These are phyloP conservation scores for Anisodus tanguticus DNA, from an alignment of 257 asterid species.

Conservation along the genomic window DNA sequence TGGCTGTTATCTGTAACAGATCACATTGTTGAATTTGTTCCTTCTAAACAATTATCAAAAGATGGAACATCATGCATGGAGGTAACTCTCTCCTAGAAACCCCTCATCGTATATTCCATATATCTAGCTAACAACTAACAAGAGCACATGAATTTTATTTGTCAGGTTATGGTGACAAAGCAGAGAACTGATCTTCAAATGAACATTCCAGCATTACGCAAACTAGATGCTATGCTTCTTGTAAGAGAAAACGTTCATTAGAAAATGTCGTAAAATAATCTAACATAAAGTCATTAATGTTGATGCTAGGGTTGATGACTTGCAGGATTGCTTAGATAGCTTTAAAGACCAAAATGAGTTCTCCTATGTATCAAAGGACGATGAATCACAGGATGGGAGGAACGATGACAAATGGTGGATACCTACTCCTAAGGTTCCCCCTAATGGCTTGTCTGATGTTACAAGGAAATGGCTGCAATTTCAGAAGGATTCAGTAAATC, in stretches of 20 bases:
- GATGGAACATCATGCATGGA: constrained; percentile 75
- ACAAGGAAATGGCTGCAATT: constrained; percentile 75
- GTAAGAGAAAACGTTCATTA: constrained; percentile 49
- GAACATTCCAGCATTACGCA: constrained; percentile 83
- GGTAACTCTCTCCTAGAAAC: constrained; percentile 45
- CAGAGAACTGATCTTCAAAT: constrained; percentile 77
- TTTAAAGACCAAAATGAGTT: constrained; percentile 82
- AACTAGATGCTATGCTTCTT: constrained; percentile 83
- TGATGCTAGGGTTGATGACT: neutral
- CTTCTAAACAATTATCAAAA: constrained; percentile 69
- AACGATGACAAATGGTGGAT: constrained; percentile 91
- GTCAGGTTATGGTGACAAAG: constrained; percentile 79
- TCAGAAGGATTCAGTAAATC: constrained; percentile 87
- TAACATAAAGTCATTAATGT: neutral
- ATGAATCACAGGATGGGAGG: constrained; percentile 48
- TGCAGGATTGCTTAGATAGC: constrained; percentile 88
- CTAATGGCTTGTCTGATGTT: constrained; percentile 70
- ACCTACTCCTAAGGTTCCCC: constrained; percentile 82
- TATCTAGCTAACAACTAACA: constrained; percentile 10
- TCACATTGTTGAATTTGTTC: constrained; percentile 88
- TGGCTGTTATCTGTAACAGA: constrained; percentile 93
- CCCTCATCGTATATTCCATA: neutral
- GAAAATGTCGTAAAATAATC: neutral
- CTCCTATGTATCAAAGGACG: constrained; percentile 54
- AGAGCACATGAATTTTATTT: neutral